A percentile compares a stretch with the other conserved stretches of the same genome.
Evolutionary conservation across 768 basidiomycete genomes (phyloP).

Genomic region (Terana coerulea): DNA sequence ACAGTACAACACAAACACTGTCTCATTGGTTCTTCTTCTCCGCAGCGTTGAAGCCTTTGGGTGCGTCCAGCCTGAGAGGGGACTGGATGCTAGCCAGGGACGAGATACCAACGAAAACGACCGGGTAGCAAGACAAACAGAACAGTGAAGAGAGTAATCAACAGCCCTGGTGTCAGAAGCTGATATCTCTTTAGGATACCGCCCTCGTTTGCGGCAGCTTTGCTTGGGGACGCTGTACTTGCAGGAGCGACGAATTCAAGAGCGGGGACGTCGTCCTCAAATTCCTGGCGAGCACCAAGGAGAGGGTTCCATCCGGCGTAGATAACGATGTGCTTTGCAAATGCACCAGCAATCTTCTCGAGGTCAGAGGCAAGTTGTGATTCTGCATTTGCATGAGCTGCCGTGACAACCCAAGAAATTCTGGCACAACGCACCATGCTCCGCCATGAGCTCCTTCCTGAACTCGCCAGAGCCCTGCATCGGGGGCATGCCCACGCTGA

Average conservation of each 20-base stretch:
- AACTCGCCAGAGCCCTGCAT: conserved; percentile 36
- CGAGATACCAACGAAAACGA: conserved; percentile 57
- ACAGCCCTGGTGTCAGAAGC: conserved; percentile 72
- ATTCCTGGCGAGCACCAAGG: conserved; percentile 38
- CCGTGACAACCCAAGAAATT: neutral
- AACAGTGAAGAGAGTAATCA: conserved; percentile 56
- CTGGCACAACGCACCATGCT: conserved; percentile 49
- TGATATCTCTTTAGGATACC: conserved; percentile 75
- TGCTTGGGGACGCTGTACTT: conserved; percentile 18
- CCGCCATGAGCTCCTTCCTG: conserved; percentile 45
- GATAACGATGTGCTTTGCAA: conserved; percentile 64
- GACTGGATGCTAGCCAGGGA: conserved; percentile 75
- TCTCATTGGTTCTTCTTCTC: conserved; percentile 75
- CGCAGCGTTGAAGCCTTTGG: conserved; percentile 62
- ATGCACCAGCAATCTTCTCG: conserved; percentile 39
- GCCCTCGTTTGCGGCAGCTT: conserved; percentile 39
- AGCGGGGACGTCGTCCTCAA: conserved; percentile 3
- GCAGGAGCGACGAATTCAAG: conserved; percentile 25
- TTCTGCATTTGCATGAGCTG: conserved; percentile 11
- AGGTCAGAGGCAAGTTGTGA: conserved; percentile 38
- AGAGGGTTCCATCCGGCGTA: conserved; percentile 50
- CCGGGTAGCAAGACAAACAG: conserved; percentile 68
- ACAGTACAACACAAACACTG: neutral
- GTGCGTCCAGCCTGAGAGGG: conserved; percentile 56
- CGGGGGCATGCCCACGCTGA: conserved; percentile 52